Evolutionary conservation across 176 grass and related monocot species (phyloP).

Genomic region (Carex kokanica): DNA sequence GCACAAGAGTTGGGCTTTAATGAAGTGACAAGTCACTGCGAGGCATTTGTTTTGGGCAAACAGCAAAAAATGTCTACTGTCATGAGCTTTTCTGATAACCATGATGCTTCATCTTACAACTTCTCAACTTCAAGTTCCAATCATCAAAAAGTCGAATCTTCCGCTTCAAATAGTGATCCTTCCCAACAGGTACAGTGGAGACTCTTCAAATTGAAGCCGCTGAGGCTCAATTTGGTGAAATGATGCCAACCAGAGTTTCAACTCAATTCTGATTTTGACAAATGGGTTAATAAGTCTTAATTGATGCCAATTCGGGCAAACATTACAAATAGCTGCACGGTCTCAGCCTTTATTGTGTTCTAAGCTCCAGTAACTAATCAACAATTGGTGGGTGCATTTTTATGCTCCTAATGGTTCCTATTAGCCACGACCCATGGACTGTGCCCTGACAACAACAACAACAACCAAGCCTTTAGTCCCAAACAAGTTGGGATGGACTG

Average conservation of each 20-base stretch:
- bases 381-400: background rate
- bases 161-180: slow-evolving; percentile 9
- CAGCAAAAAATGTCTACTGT: slow-evolving; percentile 88
- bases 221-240: background rate
- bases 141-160: slow-evolving; percentile 24
- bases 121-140: background rate
- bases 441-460: background rate
- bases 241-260: background rate
- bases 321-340: background rate
- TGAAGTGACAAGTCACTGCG: slow-evolving; percentile 40
- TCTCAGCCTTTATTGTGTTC: background rate
- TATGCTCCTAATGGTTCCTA: background rate
- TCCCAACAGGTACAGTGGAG: slow-evolving; percentile 24
- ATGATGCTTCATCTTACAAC: slow-evolving; percentile 14
- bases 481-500: background rate
- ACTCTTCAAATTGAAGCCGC: background rate
- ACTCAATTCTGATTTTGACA: background rate
- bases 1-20: slow-evolving; percentile 35
- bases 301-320: background rate
- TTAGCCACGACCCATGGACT: background rate
- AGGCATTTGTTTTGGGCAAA: slow-evolving; percentile 78
- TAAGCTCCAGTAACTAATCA: slow-evolving; percentile 1
- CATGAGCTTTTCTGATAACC: slow-evolving; percentile 49
- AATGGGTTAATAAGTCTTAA: background rate
- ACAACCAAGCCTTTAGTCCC: too few relatives aligned